These are phyloP conservation scores for Alternaria burnsii DNA, from an alignment of 2,329 filamentous ascomycete genomes.

Conservation along the genomic window DNA sequence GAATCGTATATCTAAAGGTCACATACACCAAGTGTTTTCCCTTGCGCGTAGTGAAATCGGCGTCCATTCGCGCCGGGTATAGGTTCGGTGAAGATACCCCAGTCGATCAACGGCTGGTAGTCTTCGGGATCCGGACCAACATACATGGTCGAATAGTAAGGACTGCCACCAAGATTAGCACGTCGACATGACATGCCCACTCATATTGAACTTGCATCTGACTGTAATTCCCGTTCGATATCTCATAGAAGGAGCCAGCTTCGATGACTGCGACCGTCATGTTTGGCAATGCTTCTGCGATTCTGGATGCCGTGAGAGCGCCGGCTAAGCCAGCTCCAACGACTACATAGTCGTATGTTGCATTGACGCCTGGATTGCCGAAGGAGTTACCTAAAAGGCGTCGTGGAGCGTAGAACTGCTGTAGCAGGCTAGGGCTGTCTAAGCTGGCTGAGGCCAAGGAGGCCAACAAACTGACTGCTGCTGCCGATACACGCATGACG, in stretches of 20 bases:
- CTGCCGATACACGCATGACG: background rate
- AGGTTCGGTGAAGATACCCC: constrained; percentile 34
- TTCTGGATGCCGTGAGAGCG: constrained; percentile 28
- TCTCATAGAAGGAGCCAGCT: constrained; percentile 39
- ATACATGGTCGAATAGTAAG: constrained; percentile 23
- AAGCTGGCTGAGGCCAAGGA: constrained; percentile 5
- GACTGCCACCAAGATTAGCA: constrained; percentile 9
- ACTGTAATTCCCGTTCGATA: constrained; percentile 32
- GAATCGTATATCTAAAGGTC: background rate
- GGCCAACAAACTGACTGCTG: background rate
- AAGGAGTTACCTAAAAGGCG: constrained; percentile 18
- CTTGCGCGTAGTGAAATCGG: constrained; percentile 37
- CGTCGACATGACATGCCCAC: no score
- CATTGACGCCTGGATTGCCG: constrained; percentile 32
- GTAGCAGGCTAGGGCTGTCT: constrained; percentile 10
- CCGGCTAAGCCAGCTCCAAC: constrained; percentile 38
- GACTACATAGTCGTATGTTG: constrained; percentile 38
- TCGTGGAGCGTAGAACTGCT: constrained; percentile 19
- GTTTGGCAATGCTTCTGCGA: constrained; percentile 20
- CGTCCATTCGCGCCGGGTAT: constrained; percentile 23
- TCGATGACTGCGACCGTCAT: constrained; percentile 35
- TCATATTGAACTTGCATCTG: constrained; percentile 23
- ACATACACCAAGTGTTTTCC: constrained; percentile 35
- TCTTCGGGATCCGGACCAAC: constrained; percentile 22
- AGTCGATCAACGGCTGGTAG: constrained; percentile 40